Conservation (phyloP, 345 rosid species). For the Corymbia maculata region DNA sequence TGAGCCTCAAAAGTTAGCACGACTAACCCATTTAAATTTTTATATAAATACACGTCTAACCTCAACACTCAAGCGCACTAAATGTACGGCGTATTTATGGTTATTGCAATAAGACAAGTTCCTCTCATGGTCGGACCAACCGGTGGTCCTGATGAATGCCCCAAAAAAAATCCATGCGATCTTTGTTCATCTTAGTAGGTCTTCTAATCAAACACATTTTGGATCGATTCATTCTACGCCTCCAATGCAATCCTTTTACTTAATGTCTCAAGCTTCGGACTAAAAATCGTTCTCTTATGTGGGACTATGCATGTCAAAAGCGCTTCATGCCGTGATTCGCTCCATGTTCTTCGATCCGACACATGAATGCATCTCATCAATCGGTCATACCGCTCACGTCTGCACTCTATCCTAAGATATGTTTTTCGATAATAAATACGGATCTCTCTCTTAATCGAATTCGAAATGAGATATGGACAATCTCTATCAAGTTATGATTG, state of each 20-base stretch:
- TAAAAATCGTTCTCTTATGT: background rate
- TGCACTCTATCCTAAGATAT: too few relatives aligned
- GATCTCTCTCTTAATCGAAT: too few relatives aligned
- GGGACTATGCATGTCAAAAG: background rate
- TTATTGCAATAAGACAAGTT: background rate
- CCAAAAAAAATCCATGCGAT: background rate
- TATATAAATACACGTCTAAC: background rate
- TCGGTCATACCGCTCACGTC: too few relatives aligned
- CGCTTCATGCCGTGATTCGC: background rate
- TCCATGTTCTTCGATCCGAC: background rate
- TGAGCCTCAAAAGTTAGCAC: background rate
- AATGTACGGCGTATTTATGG: background rate
- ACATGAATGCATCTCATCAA: background rate
- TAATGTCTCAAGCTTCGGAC: background rate
- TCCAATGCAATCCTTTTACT: background rate
- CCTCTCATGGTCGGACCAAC: background rate
- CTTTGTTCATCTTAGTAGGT: background rate
- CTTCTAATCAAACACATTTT: background rate
- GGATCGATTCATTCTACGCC: background rate
- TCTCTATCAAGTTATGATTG: background rate
- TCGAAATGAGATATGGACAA: background rate
- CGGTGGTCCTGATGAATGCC: background rate
- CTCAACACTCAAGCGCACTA: background rate
- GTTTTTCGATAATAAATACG: too few relatives aligned
- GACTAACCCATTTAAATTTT: background rate